phyloP scores from a whole-genome alignment of 805 yeast genomes.

The Saccharomycopsis javanensis region DNA sequence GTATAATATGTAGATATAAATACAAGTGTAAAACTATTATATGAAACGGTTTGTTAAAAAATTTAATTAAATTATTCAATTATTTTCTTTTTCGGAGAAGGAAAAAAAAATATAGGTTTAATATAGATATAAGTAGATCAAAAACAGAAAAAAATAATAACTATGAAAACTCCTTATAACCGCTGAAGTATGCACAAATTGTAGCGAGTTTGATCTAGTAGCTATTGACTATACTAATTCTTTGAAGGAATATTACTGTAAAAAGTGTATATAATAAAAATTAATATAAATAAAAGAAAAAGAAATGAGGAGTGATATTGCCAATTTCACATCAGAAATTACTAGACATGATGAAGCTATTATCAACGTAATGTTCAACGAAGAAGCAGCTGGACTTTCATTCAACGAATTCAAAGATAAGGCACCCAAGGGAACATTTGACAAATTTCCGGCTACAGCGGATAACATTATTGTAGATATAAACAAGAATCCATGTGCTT shows the following conservation, averaged over 20 bases:
- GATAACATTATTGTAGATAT: constrained; percentile 5
- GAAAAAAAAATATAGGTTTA: too few relatives aligned
- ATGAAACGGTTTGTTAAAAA: too few relatives aligned
- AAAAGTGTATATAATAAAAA: neutral
- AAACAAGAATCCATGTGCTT: neutral
- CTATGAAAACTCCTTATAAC: neutral
- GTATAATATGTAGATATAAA: too few relatives aligned
- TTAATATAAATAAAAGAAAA: neutral
- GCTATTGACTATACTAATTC: too few relatives aligned
- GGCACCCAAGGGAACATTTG: neutral
- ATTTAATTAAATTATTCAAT: neutral
- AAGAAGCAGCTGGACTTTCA: constrained; percentile 5
- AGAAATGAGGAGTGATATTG: neutral
- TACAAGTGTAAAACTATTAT: neutral
- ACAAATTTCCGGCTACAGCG: constrained; percentile 1
- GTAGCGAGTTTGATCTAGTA: too few relatives aligned
- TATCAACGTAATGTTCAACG: constrained; percentile 1
- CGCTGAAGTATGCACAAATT: too few relatives aligned
- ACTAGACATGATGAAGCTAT: constrained; percentile 2
- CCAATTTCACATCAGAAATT: neutral
- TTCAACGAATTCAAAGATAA: neutral
- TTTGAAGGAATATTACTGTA: too few relatives aligned
- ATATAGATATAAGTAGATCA: too few relatives aligned
- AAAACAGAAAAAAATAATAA: too few relatives aligned
- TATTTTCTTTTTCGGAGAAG: too few relatives aligned